phyloP scores from a whole-genome alignment of 176 grass and related monocot genomes.

The Triticum urartu region DNA sequence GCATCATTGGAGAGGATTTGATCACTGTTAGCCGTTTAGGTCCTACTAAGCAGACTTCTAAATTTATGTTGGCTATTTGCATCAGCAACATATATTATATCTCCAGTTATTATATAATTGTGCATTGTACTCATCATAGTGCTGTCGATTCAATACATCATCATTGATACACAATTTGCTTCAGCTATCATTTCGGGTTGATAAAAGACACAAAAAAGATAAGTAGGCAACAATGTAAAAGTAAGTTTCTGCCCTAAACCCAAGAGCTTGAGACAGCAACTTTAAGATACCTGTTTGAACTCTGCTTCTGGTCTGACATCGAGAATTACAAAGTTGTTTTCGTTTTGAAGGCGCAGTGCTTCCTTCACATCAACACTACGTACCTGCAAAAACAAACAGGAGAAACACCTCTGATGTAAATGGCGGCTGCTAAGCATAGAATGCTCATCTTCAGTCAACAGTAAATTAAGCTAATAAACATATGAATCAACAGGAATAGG shows the following conservation, averaged over 20 bases:
- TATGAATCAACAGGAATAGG: constrained; percentile 1
- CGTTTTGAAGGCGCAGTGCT: constrained; percentile 93
- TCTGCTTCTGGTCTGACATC: constrained; percentile 95
- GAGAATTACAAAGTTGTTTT: constrained; percentile 95
- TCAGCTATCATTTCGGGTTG: neutral
- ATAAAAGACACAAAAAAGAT: neutral
- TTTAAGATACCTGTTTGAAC: constrained; percentile 67
- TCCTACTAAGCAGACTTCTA: neutral
- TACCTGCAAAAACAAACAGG: constrained; percentile 57
- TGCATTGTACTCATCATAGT: neutral
- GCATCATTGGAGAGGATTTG: neutral
- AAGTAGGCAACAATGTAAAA: neutral
- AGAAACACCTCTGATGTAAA: constrained; percentile 5
- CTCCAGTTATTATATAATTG: constrained; percentile 3
- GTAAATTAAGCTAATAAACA: constrained; percentile 11
- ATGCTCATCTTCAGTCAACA: constrained; percentile 2
- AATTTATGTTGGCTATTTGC: neutral
- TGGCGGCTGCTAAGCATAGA: neutral
- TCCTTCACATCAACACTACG: constrained; percentile 96
- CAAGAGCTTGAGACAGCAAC: neutral
- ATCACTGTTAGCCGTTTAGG: neutral
- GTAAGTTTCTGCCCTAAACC: constrained; percentile 3
- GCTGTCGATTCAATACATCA: neutral
- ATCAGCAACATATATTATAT: neutral
- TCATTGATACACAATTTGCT: neutral